Conservation (phyloP, 371 early-diverging fungal genomes). For the Mortierella sp. region DNA sequence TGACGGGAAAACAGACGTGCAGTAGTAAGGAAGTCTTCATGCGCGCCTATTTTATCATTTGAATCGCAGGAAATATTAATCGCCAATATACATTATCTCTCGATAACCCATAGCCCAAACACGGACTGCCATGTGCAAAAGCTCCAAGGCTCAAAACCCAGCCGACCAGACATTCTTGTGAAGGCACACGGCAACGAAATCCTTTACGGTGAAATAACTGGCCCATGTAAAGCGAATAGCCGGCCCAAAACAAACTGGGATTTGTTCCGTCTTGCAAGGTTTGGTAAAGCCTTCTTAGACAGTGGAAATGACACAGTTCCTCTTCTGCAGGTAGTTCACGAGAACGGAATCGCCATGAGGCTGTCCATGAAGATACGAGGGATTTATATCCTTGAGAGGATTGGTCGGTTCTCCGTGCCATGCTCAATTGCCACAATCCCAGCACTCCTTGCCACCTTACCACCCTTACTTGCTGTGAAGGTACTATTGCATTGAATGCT, state of each 20-base stretch:
- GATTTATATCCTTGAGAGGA: conserved; percentile 15
- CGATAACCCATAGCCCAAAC: conserved; percentile 14
- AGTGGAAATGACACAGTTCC: conserved; percentile 9
- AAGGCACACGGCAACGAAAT: conserved; percentile 22
- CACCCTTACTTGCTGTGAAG: conserved; percentile 4
- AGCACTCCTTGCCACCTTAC: conserved; percentile 14
- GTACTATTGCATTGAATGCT: conserved; percentile 5
- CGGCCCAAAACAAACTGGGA: conserved; percentile 27
- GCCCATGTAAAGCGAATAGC: conserved; percentile 21
- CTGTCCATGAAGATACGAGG: conserved; percentile 10
- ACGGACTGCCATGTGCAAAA: conserved; percentile 25
- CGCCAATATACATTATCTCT: no score
- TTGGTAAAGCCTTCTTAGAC: conserved; percentile 26
- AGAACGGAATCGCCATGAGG: conserved; percentile 7
- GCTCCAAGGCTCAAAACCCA: conserved; percentile 16
- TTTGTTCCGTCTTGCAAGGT: conserved; percentile 23
- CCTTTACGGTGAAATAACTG: conserved; percentile 26
- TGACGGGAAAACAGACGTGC: conserved; percentile 24
- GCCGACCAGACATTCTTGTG: conserved; percentile 24
- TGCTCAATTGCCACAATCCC: conserved; percentile 10
- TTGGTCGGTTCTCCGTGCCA: conserved; percentile 11
- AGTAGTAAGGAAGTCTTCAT: conserved; percentile 15
- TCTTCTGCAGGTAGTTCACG: conserved; percentile 15
- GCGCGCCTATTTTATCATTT: background rate
- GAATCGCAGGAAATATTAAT: background rate